Evolutionary conservation across 2,329 filamentous ascomycete species (phyloP).

Genomic region (Talaromyces islandicus): DNA sequence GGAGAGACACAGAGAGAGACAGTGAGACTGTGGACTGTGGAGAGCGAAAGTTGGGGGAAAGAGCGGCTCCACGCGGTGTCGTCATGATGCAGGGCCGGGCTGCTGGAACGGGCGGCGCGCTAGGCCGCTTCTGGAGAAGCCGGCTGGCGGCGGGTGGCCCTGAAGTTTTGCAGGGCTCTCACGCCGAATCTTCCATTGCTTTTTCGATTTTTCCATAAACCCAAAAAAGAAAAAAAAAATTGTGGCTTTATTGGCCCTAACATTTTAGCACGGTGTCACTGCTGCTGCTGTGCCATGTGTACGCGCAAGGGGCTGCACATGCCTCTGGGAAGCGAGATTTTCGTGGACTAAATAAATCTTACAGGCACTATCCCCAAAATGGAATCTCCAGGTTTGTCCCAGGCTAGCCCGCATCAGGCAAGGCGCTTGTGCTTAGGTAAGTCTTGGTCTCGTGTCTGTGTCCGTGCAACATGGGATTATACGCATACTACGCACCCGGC

Average conservation of each 20-base stretch:
- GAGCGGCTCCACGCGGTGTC: slow-evolving; percentile 1
- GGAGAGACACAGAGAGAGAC: not conserved
- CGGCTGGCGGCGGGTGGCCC: not conserved
- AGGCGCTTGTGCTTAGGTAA: not conserved
- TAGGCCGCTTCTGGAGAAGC: slow-evolving; percentile 9
- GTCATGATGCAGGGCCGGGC: slow-evolving; percentile 4
- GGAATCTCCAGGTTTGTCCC: not conserved
- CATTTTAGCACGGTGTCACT: not conserved
- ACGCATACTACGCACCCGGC: not conserved
- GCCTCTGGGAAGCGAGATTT: not conserved
- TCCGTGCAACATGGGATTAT: not conserved
- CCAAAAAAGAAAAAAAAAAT: too few relatives aligned
- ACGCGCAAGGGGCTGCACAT: too few relatives aligned
- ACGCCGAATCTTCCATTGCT: not conserved
- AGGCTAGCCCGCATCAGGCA: not conserved
- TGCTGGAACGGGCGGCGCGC: not conserved
- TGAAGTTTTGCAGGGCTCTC: not conserved
- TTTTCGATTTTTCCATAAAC: not conserved
- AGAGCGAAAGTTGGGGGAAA: slow-evolving; percentile 4
- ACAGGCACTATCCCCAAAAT: not conserved
- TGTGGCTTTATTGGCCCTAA: not conserved
- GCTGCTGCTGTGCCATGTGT: not conserved
- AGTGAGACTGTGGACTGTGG: not conserved
- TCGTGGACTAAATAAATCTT: not conserved
- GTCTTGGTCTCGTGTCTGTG: not conserved